Conservation (phyloP, 768 basidiomycete species). For the Kwoniella sp. region DNA sequence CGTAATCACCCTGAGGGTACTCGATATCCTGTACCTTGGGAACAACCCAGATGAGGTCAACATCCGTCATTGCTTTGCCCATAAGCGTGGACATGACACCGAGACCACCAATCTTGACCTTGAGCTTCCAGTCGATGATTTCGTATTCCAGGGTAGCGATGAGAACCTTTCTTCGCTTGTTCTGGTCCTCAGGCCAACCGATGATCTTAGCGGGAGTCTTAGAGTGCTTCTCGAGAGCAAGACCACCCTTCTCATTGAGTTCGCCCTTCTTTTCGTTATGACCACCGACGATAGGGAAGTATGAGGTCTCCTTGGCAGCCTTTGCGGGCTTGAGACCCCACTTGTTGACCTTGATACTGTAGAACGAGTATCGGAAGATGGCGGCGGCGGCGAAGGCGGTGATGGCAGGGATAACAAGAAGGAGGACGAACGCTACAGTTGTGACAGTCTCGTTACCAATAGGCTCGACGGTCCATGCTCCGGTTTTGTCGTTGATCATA, state of each 20-base stretch:
- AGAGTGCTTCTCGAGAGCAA: constrained; percentile 72
- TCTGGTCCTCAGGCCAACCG: constrained; percentile 94
- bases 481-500: constrained; percentile 71
- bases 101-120: constrained; percentile 96
- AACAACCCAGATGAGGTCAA: constrained; percentile 88
- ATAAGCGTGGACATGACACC: constrained; percentile 97
- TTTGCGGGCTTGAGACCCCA: constrained; percentile 75
- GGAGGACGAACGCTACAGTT: constrained; percentile 82
- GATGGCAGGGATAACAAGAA: constrained; percentile 77
- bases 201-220: constrained; percentile 71
- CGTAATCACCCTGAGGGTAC: constrained; percentile 86
- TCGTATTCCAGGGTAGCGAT: constrained; percentile 94
- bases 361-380: constrained; percentile 94
- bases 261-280: constrained; percentile 65
- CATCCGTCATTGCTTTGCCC: constrained; percentile 98
- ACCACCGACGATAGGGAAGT: constrained; percentile 81
- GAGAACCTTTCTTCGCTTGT: constrained; percentile 85
- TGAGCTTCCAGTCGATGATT: constrained; percentile 94
- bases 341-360: constrained; percentile 90
- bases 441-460: constrained; percentile 79
- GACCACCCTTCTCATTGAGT: constrained; percentile 44
- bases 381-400: constrained; percentile 79
- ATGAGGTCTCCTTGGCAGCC: constrained; percentile 64
- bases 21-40: constrained; percentile 95
- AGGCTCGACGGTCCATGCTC: constrained; percentile 77